Percentiles rank a stretch among this genome's conserved stretches.
These are phyloP conservation scores for Solanum rostratum DNA, from an alignment of 257 asterid species.

Conservation along the genomic window DNA sequence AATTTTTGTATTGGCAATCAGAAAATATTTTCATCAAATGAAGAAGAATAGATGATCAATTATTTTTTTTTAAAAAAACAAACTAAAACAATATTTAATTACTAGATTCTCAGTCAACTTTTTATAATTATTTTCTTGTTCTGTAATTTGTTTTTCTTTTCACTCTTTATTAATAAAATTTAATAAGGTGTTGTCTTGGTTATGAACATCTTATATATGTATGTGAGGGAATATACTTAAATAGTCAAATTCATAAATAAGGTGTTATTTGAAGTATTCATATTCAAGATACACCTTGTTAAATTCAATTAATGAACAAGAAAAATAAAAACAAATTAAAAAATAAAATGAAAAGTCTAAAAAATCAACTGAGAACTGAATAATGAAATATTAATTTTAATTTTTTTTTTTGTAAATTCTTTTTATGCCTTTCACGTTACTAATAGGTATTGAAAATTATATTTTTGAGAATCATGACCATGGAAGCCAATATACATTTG, in stretches of 20 bases:
- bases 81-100: too few relatives aligned
- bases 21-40: neutral
- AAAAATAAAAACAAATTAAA: neutral
- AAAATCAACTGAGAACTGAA: neutral
- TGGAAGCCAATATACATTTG: neutral
- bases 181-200: neutral
- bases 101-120: fast-evolving
- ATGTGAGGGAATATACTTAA: neutral
- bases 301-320: neutral
- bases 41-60: too few relatives aligned
- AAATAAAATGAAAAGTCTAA: too few relatives aligned
- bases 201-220: too few relatives aligned
- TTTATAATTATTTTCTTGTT: too few relatives aligned
- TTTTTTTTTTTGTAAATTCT: too few relatives aligned
- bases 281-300: neutral
- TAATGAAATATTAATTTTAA: too few relatives aligned
- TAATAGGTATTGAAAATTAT: neutral
- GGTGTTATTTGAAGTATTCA: neutral
- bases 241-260: too few relatives aligned
- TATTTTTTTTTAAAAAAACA: too few relatives aligned
- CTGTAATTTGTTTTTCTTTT: too few relatives aligned
- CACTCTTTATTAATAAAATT: too few relatives aligned
- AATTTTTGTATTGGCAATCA: neutral
- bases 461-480: neutral
- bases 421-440: neutral